Conservation (phyloP, 2,329 filamentous ascomycete species). For the Sporothrix phasma region DNA sequence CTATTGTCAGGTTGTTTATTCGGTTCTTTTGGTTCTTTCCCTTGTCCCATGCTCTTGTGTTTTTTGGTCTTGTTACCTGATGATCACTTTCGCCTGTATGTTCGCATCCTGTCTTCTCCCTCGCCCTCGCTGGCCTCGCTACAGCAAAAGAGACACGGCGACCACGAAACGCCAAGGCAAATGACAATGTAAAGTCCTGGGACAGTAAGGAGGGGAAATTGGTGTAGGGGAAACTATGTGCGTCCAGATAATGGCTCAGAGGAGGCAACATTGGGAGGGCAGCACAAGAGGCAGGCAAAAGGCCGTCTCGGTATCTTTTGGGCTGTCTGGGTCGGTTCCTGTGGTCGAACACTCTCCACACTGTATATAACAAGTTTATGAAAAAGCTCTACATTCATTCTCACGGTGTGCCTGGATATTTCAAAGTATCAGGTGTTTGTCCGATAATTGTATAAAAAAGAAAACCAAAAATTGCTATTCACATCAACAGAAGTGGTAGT, state of each 20-base stretch:
- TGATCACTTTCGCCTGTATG: too few relatives aligned
- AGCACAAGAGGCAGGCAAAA: background rate
- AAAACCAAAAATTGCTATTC: background rate
- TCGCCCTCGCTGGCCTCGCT: too few relatives aligned
- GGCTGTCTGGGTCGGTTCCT: background rate
- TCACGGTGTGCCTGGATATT: background rate
- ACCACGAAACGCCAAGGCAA: background rate
- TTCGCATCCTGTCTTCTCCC: too few relatives aligned
- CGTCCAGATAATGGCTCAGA: too few relatives aligned
- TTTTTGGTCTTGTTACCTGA: background rate
- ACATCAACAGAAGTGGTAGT: constrained; percentile 8
- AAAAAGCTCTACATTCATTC: background rate
- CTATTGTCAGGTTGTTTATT: background rate
- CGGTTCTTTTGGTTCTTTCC: background rate
- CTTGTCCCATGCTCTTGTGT: background rate
- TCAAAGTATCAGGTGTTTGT: too few relatives aligned
- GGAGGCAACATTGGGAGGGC: too few relatives aligned
- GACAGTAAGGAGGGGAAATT: background rate
- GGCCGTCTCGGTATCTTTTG: background rate
- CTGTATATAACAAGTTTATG: constrained; percentile 13
- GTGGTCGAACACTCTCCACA: constrained; percentile 16
- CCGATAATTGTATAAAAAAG: background rate
- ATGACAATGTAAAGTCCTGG: background rate
- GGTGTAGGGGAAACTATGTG: background rate
- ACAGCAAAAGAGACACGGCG: background rate